Evolutionary conservation across 148 eudicot genomes (phyloP).

Genomic region (Polygonum aviculare): DNA sequence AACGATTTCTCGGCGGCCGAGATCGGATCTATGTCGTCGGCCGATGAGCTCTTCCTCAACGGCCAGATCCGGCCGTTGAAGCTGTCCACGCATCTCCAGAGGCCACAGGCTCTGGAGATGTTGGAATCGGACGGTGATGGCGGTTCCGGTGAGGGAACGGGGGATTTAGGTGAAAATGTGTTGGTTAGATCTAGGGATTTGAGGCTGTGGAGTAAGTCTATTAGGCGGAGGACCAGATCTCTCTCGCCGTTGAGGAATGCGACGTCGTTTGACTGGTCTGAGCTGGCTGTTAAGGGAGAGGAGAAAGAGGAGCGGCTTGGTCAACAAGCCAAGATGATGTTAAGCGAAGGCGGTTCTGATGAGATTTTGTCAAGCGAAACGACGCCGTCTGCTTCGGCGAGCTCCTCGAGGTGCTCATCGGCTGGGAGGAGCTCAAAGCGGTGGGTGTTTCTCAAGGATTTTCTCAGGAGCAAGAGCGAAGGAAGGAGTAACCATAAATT

Average conservation of each 20-base stretch:
- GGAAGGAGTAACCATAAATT: constrained; percentile 62
- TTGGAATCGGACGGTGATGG: constrained; percentile 22
- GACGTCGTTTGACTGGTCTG: constrained; percentile 34
- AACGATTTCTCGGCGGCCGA: constrained; percentile 23
- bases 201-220: constrained; percentile 44
- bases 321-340: constrained; percentile 1
- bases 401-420: constrained; percentile 74
- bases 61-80: constrained; percentile 56
- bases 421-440: constrained; percentile 69
- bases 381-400: constrained; percentile 43
- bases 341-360: constrained; percentile 8
- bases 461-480: constrained; percentile 79
- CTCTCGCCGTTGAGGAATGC: constrained; percentile 55
- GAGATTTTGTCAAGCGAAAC: constrained; percentile 20
- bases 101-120: constrained; percentile 49
- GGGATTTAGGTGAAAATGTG: constrained; percentile 11
- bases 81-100: constrained; percentile 68
- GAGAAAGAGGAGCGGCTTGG: not conserved
- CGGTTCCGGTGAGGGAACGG: constrained; percentile 2
- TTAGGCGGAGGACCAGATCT: constrained; percentile 68
- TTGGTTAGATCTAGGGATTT: constrained; percentile 37
- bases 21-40: constrained; percentile 27
- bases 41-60: constrained; percentile 39
- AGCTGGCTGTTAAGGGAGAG: not conserved
- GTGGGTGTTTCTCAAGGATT: constrained; percentile 81